Conservation (phyloP, 2,329 filamentous ascomycete genomes). For the Fusarium lateritium region DNA sequence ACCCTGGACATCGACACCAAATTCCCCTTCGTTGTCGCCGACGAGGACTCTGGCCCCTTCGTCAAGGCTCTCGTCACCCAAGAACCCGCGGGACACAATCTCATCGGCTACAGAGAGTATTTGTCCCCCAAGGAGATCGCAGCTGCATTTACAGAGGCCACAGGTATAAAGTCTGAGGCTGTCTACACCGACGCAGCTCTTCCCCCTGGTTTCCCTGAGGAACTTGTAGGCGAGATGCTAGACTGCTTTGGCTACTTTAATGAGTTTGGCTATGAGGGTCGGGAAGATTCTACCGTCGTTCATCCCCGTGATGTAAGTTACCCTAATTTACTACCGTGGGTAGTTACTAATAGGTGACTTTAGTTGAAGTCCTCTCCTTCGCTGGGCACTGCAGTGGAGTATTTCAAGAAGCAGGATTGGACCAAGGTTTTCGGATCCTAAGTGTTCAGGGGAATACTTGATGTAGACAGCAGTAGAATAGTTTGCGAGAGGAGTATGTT, state of each 20-base stretch:
- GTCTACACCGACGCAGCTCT: background rate
- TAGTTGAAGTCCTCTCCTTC: constrained; percentile 18
- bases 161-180: constrained; percentile 15
- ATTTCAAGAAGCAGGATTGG: constrained; percentile 38
- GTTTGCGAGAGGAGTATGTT: background rate
- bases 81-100: constrained; percentile 38
- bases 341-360: background rate
- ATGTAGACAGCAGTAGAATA: too few relatives aligned
- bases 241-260: constrained; percentile 32
- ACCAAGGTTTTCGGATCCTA: constrained; percentile 15
- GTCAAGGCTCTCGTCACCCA: constrained; percentile 41
- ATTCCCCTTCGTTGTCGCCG: constrained; percentile 44
- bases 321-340: accelerated
- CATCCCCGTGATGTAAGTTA: constrained; percentile 30
- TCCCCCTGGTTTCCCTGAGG: background rate
- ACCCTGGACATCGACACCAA: constrained; percentile 31
- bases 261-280: constrained; percentile 36
- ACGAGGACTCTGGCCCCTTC: constrained; percentile 46
- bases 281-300: constrained; percentile 29
- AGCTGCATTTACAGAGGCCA: constrained; percentile 35
- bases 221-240: constrained; percentile 16
- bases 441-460: background rate
- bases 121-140: constrained; percentile 38
- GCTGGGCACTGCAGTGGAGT: constrained; percentile 17
- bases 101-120: constrained; percentile 47